These are phyloP conservation scores for Talaromyces pinophilus DNA, from an alignment of 2,329 filamentous ascomycete species.

Conservation along the genomic window DNA sequence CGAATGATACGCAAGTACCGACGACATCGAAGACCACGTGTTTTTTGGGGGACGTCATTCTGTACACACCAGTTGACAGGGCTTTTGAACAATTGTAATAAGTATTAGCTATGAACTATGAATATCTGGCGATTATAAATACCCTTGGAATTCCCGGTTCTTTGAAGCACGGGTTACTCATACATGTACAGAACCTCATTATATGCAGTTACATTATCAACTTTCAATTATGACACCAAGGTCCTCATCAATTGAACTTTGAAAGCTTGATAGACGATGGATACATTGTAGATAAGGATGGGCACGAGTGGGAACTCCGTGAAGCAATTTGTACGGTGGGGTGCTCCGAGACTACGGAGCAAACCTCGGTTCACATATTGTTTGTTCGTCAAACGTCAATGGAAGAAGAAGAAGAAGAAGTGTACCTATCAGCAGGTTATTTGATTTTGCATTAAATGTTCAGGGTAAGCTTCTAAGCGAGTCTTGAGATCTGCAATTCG, in stretches of 20 bases:
- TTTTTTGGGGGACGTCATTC: conserved; percentile 31
- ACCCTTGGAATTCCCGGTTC: neutral
- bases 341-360: neutral
- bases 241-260: neutral
- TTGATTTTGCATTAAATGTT: neutral
- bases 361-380: neutral
- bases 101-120: neutral
- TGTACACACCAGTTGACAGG: neutral
- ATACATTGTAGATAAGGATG: neutral
- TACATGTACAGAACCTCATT: neutral
- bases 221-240: neutral
- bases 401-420: neutral
- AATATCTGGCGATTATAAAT: neutral
- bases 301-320: neutral
- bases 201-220: neutral
- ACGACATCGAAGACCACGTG: conserved; percentile 57
- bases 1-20: conserved; percentile 50
- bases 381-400: neutral
- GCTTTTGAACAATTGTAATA: neutral
- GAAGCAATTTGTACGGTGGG: neutral
- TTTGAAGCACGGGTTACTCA: neutral
- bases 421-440: neutral
- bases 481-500: neutral
- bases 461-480: neutral
- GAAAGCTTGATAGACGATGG: neutral